Evolutionary conservation across 1,284 basidiomycete genomes (phyloP), one percentile per base, ranked within the genome.

Genomic region (Neolentinus lepideus): DNA sequence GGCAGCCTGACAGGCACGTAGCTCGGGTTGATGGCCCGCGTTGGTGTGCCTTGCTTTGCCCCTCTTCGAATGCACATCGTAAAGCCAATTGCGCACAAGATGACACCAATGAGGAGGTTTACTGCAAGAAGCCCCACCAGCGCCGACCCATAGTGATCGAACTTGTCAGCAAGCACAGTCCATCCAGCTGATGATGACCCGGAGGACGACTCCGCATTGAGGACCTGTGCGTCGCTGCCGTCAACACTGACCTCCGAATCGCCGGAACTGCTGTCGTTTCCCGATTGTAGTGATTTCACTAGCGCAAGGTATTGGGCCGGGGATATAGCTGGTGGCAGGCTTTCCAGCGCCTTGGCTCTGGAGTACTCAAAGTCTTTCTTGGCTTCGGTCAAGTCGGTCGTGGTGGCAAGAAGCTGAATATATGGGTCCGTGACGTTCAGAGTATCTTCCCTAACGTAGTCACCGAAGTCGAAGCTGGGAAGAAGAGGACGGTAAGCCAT

Each of bases 381-480:
- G 12, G 47, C 47, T 8, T 43, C 38, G 16, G 47, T n/a, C 47
- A 22, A 24, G 22, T 29, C 47, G 25, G 22, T 54, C 22, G 64
- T 66, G 3, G 62, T 64, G 25, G 63, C 29, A 29, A 67, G 55
- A 58, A 73, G 58, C 61, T 68, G 67, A 36, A 73, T 62, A 61
- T 66, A 72, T 2, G 71, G 47, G 47, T 50, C 47, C 6, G 24
- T 50, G 10, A 64, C 58, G 43, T 62, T 67, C 56, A 61, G 57
- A 45, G 59, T 61, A 26, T 56, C 53, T 51, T 62, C 58, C 3
- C 61, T 54, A 46, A 64, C 60, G 52, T 59, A 66, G 63, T 72
- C 67, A 50, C 75, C 76, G 57, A 74, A 74, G 62, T 78, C 72
- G 64, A 76, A 79, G 10, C 66, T 66, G 52, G 0, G 50, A 11